These are phyloP conservation scores for Tremella yokohamensis DNA, from an alignment of 768 basidiomycete species.

Conservation along the genomic window DNA sequence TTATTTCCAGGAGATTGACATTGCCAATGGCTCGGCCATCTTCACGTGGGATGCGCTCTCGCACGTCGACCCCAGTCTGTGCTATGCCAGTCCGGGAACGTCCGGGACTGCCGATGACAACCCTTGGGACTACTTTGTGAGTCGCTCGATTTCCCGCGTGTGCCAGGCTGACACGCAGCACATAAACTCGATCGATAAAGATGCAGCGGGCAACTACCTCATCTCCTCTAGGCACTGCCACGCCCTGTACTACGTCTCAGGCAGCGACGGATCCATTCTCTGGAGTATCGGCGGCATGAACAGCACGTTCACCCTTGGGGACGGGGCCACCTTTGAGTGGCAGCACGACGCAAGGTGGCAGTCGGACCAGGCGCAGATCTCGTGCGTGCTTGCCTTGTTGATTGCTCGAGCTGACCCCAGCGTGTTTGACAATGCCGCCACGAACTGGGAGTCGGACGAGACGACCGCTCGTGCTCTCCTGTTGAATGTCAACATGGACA, in stretches of 20 bases:
- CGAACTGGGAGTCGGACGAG: conserved; percentile 21
- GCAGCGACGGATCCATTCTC: conserved; percentile 23
- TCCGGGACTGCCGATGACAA: conserved; percentile 16
- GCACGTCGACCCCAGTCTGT: conserved; percentile 25
- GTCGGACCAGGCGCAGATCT: conserved; percentile 25
- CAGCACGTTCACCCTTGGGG: conserved; percentile 31
- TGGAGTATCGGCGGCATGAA: conserved; percentile 37
- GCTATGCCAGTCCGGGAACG: conserved; percentile 27
- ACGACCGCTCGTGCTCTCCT: conserved; percentile 31
- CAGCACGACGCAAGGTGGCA: conserved; percentile 26
- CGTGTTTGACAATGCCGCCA: conserved; percentile 44
- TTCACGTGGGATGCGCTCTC: conserved; percentile 41
- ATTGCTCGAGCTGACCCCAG: conserved; percentile 8
- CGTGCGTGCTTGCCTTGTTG: conserved; percentile 5
- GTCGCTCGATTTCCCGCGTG: not conserved
- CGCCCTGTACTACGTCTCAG: conserved; percentile 36
- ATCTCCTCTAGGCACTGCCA: conserved; percentile 38
- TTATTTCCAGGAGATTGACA: conserved; percentile 35
- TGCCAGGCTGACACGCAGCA: conserved; percentile 17
- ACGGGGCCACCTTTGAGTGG: conserved; percentile 25
- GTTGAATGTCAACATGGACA: conserved; percentile 28
- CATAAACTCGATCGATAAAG: conserved; percentile 43
- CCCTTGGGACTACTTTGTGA: conserved; percentile 28
- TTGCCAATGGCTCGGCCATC: conserved; percentile 26
- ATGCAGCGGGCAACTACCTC: conserved; percentile 35